Percentiles rank a stretch among this genome's conserved stretches.
phyloP scores from a whole-genome alignment of 106 monocot genomes.

The Platanthera zijinensis region DNA sequence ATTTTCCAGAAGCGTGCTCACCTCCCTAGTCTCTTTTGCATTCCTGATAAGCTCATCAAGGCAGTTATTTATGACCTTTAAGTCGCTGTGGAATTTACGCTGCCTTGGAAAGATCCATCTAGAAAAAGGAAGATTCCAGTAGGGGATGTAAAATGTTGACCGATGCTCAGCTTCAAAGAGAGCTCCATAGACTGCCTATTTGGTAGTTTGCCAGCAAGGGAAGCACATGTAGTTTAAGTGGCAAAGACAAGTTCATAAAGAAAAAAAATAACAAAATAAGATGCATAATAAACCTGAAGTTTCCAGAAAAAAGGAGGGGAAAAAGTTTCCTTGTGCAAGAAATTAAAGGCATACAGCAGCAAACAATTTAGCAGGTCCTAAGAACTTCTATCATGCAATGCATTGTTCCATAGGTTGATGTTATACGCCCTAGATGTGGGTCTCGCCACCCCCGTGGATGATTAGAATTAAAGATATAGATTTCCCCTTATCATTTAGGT shows the following conservation, averaged over 20 bases:
- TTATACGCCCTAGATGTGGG: too few species aligned
- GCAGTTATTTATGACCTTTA: constrained; percentile 83
- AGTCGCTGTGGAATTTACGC: constrained; percentile 72
- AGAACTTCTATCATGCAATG: not conserved
- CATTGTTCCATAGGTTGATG: not conserved
- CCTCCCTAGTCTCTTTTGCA: constrained; percentile 93
- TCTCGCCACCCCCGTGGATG: too few species aligned
- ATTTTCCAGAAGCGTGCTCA: constrained; percentile 17
- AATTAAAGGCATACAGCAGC: not conserved
- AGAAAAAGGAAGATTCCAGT: constrained; percentile 95
- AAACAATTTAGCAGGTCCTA: not conserved
- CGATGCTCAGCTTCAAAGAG: constrained; percentile 98
- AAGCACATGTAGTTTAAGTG: constrained; percentile 8
- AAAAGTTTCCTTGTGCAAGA: not conserved
- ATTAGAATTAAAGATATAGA: too few species aligned
- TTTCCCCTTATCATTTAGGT: too few species aligned
- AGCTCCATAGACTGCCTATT: constrained; percentile 93
- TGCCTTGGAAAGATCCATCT: constrained; percentile 95
- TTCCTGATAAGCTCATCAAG: constrained; percentile 87
- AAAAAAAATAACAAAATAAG: not conserved
- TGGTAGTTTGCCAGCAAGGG: not conserved
- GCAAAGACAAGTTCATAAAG: not conserved
- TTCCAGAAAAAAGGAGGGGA: not conserved
- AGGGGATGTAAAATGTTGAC: constrained; percentile 96
- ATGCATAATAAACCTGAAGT: not conserved